Percentiles rank a stretch among this genome's conserved stretches.
These are phyloP conservation scores for Kluyveromyces siamensis DNA, from an alignment of 805 yeast species.

Conservation along the genomic window DNA sequence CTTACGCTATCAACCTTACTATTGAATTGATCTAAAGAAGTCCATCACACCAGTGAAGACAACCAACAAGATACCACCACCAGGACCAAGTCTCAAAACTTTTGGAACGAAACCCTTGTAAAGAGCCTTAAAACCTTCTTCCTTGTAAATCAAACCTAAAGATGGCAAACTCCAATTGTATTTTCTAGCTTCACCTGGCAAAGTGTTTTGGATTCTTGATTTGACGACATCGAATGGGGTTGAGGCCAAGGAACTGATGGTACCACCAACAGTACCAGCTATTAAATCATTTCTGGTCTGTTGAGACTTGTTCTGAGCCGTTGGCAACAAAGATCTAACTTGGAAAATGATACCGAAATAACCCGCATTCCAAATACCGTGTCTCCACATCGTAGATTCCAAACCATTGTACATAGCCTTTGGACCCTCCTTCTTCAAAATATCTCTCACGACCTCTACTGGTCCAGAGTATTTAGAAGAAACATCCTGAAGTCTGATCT, in stretches of 20 bases:
- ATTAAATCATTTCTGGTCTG: conserved; percentile 80
- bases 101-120: conserved; percentile 97
- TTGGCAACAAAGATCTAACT: conserved; percentile 70
- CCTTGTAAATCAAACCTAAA: conserved; percentile 56
- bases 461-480: conserved; percentile 76
- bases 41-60: conserved; percentile 96
- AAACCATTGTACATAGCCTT: conserved; percentile 87
- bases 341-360: conserved; percentile 93
- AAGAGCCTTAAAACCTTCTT: conserved; percentile 87
- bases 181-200: conserved; percentile 70
- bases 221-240: conserved; percentile 98
- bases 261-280: conserved; percentile 95
- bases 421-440: conserved; percentile 66
- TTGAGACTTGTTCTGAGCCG: conserved; percentile 58
- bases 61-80: conserved; percentile 96
- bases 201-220: conserved; percentile 82
- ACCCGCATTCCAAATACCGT: conserved; percentile 94
- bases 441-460: conserved; percentile 67
- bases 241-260: conserved; percentile 87
- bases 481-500: conserved; percentile 89
- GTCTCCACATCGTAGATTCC: conserved; percentile 97
- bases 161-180: conserved; percentile 91
- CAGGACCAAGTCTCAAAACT: conserved; percentile 96
- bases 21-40: conserved; percentile 53
- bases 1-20: not conserved